Conservation (phyloP, 1,284 basidiomycete genomes). For the Chiua sp. region DNA sequence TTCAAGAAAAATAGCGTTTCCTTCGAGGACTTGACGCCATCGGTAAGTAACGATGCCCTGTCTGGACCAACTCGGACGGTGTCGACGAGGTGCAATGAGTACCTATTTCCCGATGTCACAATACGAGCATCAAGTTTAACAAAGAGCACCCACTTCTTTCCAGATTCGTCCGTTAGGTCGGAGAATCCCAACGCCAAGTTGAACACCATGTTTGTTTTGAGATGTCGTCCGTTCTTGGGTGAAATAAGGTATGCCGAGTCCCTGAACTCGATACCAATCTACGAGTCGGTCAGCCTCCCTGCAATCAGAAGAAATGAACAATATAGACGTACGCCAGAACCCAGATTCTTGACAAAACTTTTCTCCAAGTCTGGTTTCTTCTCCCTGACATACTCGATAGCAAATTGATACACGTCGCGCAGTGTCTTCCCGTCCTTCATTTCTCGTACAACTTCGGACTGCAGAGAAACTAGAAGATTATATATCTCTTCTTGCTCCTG, state of each 20-base stretch:
- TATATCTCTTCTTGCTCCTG: constrained; percentile 93
- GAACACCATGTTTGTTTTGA: constrained; percentile 87
- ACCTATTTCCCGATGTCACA: constrained; percentile 51
- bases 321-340: constrained; percentile 75
- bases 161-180: constrained; percentile 78
- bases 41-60: constrained; percentile 78
- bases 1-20: constrained; percentile 91
- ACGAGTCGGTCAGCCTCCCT: constrained; percentile 11
- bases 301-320: background rate
- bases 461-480: constrained; percentile 77
- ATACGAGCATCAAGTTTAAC: constrained; percentile 4
- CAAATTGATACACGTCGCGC: constrained; percentile 83
- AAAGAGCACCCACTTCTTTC: constrained; percentile 64
- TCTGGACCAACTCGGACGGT: constrained; percentile 83
- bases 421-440: constrained; percentile 84
- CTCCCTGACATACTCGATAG: constrained; percentile 73
- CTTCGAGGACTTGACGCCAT: constrained; percentile 82
- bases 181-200: constrained; percentile 87
- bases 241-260: constrained; percentile 88
- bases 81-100: constrained; percentile 90
- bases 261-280: constrained; percentile 96
- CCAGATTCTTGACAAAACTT: constrained; percentile 88
- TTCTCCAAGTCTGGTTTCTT: constrained; percentile 86
- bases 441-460: constrained; percentile 76
- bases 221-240: constrained; percentile 74